phyloP scores from a whole-genome alignment of 306 rosid species.

The Abrus pulchellus region DNA sequence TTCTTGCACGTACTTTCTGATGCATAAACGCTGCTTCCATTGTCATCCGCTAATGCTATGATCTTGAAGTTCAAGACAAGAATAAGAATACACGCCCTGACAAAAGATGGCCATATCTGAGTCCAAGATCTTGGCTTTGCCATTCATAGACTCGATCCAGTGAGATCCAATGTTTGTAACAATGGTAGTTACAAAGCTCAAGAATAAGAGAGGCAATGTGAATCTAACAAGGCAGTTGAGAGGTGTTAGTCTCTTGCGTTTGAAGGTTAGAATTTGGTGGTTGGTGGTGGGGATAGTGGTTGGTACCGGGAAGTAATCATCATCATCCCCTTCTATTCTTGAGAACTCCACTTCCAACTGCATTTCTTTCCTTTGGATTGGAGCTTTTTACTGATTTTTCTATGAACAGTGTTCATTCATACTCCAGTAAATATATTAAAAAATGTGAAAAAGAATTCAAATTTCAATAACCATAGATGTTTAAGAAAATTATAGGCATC shows the following conservation, averaged over 20 bases:
- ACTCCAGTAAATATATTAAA: neutral
- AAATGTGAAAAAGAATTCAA: conserved; percentile 4
- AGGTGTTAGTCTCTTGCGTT: conserved; percentile 75
- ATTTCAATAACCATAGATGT: conserved; percentile 10
- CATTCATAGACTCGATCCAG: conserved; percentile 56
- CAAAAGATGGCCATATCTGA: conserved; percentile 43
- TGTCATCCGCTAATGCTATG: conserved; percentile 50
- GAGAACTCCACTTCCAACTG: conserved; percentile 47
- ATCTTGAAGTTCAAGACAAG: conserved; percentile 50
- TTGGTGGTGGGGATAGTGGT: conserved; percentile 60
- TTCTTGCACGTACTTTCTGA: conserved; percentile 63
- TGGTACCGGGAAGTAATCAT: conserved; percentile 57
- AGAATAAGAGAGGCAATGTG: conserved; percentile 52
- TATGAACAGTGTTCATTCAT: neutral
- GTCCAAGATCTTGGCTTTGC: conserved; percentile 53
- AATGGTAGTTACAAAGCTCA: conserved; percentile 43
- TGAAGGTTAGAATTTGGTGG: conserved; percentile 68
- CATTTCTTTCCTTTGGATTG: conserved; percentile 23
- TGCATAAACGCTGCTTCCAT: conserved; percentile 37
- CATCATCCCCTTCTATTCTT: conserved; percentile 54
- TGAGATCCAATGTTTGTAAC: conserved; percentile 39
- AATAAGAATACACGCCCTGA: conserved; percentile 46
- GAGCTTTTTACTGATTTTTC: conserved; percentile 8
- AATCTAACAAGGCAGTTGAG: conserved; percentile 58
- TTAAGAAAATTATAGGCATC: conserved; percentile 11